Percentiles rank a stretch among this genome's conserved stretches.
Evolutionary conservation across 345 rosid species (phyloP).

Genomic region (Linum trigynum): DNA sequence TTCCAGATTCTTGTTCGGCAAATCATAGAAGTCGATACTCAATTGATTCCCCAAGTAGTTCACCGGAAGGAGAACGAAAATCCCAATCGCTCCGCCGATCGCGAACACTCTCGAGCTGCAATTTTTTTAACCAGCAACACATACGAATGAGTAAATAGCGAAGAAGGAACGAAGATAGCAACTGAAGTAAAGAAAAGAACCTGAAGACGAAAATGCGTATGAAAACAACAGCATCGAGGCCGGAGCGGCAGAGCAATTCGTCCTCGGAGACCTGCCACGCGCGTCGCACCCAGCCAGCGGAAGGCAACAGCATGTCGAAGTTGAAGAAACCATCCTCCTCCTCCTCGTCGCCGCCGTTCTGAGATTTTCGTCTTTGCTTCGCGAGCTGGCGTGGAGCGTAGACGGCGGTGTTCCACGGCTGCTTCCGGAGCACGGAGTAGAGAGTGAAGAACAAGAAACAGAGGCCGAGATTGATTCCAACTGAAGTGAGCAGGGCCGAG

Average conservation of each 20-base stretch:
- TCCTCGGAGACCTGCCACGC: constrained; percentile 68
- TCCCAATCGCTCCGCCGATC: constrained; percentile 55
- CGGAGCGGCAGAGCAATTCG: constrained; percentile 44
- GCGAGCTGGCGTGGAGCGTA: constrained; percentile 58
- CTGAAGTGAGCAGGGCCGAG: constrained; percentile 82
- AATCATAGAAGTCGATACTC: constrained; percentile 39
- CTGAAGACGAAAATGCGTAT: constrained; percentile 64
- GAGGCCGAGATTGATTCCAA: constrained; percentile 90
- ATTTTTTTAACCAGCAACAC: not conserved
- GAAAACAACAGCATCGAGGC: constrained; percentile 75
- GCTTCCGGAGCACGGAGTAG: constrained; percentile 69
- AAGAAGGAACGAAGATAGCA: not conserved
- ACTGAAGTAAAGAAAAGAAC: constrained; percentile 14
- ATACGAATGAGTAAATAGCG: not conserved
- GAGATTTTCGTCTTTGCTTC: constrained; percentile 22
- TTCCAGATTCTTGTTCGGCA: constrained; percentile 62
- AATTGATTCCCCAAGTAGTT: constrained; percentile 73
- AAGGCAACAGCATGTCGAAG: constrained; percentile 63
- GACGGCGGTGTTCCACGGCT: constrained; percentile 49
- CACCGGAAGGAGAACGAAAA: constrained; percentile 69
- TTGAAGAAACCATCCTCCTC: constrained; percentile 26
- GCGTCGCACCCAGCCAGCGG: constrained; percentile 69
- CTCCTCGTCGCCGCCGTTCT: not conserved
- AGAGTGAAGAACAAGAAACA: constrained; percentile 70
- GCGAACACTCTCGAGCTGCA: constrained; percentile 63